Percentiles rank a stretch among this genome's conserved stretches.
Conservation (phyloP, 805 yeast species). For the Kuraishia capsulata region DNA sequence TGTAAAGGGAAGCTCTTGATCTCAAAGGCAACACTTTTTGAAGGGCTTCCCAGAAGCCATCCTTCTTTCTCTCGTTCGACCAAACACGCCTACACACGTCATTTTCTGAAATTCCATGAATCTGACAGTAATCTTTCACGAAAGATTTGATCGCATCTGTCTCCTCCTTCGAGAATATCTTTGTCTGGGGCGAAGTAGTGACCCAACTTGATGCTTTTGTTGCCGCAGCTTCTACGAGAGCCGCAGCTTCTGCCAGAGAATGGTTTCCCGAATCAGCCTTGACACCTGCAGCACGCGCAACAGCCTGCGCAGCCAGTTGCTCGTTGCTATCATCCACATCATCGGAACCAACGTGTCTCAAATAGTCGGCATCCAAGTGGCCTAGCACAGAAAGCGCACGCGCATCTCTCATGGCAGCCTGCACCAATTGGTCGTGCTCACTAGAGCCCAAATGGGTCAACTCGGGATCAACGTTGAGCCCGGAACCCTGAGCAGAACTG, state of each 20-base stretch:
- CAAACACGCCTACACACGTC: conserved; percentile 80
- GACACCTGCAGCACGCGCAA: conserved; percentile 13
- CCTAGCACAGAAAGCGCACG: conserved; percentile 40
- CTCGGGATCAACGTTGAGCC: conserved; percentile 47
- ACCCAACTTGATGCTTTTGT: conserved; percentile 28
- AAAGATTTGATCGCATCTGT: conserved; percentile 62
- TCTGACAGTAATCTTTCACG: conserved; percentile 56
- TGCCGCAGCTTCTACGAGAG: conserved; percentile 32
- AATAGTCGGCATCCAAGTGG: conserved; percentile 19
- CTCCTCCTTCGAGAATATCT: conserved; percentile 55
- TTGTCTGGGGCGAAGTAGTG: conserved; percentile 13
- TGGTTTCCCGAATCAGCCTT: conserved; percentile 2
- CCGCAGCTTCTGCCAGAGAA: conserved; percentile 23
- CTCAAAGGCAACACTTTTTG: conserved; percentile 76
- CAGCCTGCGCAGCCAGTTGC: conserved; percentile 8
- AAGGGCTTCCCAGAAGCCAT: conserved; percentile 81
- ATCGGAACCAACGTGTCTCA: conserved; percentile 14
- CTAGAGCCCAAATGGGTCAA: conserved; percentile 39
- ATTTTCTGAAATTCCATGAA: conserved; percentile 51
- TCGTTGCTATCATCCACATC: conserved; percentile 2
- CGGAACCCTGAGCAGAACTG: conserved; percentile 1
- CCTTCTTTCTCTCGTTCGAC: conserved; percentile 78
- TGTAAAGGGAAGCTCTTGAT: conserved; percentile 83
- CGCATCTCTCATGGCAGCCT: conserved; percentile 64
- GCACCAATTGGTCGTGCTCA: conserved; percentile 57